A percentile compares a stretch with the other conserved stretches of the same genome.
These are phyloP conservation scores for Thymus quinquecostatus DNA, from an alignment of 257 asterid species.

Conservation along the genomic window DNA sequence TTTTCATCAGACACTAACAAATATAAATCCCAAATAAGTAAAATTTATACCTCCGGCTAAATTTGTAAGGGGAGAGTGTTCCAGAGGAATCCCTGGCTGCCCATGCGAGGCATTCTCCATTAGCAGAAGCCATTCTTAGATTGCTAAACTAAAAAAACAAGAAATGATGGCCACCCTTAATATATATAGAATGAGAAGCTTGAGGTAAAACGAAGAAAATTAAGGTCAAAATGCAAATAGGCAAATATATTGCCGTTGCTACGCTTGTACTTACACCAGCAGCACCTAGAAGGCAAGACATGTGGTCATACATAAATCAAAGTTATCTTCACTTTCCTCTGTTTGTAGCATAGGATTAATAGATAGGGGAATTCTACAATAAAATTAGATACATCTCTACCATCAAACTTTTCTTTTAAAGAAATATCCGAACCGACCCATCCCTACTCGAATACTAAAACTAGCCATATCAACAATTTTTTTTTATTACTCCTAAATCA, in stretches of 20 bases:
- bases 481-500: too few species aligned
- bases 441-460: neutral
- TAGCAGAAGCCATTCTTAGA: slow-evolving; percentile 42
- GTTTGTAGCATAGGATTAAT: neutral
- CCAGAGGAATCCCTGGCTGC: slow-evolving; percentile 91
- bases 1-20: too few species aligned
- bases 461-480: neutral
- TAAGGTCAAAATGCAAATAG: neutral
- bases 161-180: neutral
- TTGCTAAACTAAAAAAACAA: neutral
- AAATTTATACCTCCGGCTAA: slow-evolving; percentile 64
- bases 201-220: neutral
- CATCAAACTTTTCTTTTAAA: neutral
- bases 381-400: neutral
- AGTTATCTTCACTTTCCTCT: neutral
- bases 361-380: neutral
- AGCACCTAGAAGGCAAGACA: neutral
- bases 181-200: neutral
- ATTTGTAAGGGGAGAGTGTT: slow-evolving; percentile 71
- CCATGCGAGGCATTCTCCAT: slow-evolving; percentile 70
- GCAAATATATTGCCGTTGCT: neutral
- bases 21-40: slow-evolving; percentile 4
- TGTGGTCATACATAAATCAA: neutral
- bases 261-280: neutral
- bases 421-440: neutral